Conservation (phyloP, 2,329 filamentous ascomycete genomes). For the Camptophora hylomeconis region DNA sequence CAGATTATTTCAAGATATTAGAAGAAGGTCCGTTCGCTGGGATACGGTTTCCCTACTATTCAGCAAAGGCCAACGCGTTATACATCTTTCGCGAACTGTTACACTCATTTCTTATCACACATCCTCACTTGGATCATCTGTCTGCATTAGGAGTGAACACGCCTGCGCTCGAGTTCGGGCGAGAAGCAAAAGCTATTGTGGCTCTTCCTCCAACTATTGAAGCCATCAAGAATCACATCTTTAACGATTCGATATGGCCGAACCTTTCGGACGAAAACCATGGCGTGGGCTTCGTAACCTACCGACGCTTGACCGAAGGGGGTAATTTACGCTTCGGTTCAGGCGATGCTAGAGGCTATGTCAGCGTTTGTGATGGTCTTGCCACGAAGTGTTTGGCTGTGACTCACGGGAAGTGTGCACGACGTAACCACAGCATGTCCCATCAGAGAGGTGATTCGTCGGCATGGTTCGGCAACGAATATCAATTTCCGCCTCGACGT, state of each 20-base stretch:
- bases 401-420: constrained; percentile 81
- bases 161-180: constrained; percentile 64
- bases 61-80: constrained; percentile 63
- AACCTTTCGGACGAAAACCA: constrained; percentile 94
- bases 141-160: constrained; percentile 89
- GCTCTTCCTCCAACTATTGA: constrained; percentile 80
- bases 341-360: constrained; percentile 67
- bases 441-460: constrained; percentile 46
- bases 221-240: constrained; percentile 85
- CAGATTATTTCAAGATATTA: constrained; percentile 19
- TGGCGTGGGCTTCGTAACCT: constrained; percentile 82
- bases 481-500: constrained; percentile 30
- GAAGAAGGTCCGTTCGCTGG: constrained; percentile 67
- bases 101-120: constrained; percentile 82
- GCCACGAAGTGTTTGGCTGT: constrained; percentile 77
- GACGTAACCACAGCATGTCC: constrained; percentile 41
- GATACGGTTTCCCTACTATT: constrained; percentile 53
- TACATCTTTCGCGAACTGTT: constrained; percentile 68
- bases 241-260: constrained; percentile 97
- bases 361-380: constrained; percentile 80
- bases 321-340: constrained; percentile 74
- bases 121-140: constrained; percentile 93
- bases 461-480: constrained; percentile 31
- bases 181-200: constrained; percentile 69
- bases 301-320: constrained; percentile 75